Evolutionary conservation across 805 yeast genomes (phyloP).

Genomic region (Wickerhamiella qilinensis): DNA sequence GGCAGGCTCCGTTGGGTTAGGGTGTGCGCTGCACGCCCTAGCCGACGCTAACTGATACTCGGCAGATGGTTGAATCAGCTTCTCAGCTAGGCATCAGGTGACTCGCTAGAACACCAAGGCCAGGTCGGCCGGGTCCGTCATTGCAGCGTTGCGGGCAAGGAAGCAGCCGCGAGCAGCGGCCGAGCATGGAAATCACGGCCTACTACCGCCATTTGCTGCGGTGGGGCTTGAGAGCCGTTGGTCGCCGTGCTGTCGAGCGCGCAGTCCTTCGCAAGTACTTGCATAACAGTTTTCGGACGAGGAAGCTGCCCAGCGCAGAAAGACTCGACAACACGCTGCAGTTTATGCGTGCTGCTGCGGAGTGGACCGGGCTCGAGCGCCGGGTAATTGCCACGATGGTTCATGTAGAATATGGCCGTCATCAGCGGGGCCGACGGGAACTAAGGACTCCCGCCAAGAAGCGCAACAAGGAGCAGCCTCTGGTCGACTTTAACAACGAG

Average conservation of each 20-base stretch:
- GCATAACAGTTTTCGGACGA: not conserved
- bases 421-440: conserved; percentile 8
- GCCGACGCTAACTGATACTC: no score
- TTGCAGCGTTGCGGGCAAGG: no score
- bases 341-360: conserved; percentile 14
- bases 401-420: conserved; percentile 8
- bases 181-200: not conserved
- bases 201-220: conserved; percentile 9
- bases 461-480: conserved; percentile 30
- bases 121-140: no score
- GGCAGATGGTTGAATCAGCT: no score
- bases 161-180: no score
- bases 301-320: not conserved
- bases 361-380: conserved; percentile 13
- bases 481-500: conserved; percentile 24
- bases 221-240: conserved; percentile 9
- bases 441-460: conserved; percentile 11
- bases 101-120: no score
- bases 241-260: not conserved
- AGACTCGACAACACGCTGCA: conserved; percentile 10
- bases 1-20: no score
- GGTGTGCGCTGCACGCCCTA: no score
- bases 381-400: conserved; percentile 9
- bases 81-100: no score
- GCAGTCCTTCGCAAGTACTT: not conserved